Conservation (phyloP, 768 basidiomycete genomes). For the Boletus patriciae region DNA sequence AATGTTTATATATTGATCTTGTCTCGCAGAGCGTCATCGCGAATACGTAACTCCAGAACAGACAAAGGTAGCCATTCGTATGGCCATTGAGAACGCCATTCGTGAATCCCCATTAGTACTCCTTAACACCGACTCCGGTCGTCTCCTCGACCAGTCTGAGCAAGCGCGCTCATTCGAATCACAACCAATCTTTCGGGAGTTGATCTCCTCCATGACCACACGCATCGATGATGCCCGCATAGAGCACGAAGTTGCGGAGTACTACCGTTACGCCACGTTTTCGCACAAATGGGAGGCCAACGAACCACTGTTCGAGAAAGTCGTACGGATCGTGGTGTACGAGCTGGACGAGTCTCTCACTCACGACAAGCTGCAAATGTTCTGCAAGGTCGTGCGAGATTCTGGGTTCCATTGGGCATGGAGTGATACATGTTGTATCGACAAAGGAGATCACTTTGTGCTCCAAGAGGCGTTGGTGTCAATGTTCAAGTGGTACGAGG, state of each 20-base stretch:
- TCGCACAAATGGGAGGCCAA: too few relatives aligned
- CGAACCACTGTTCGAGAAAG: too few relatives aligned
- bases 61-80: not conserved
- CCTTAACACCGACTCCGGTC: constrained; percentile 2
- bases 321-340: too few relatives aligned
- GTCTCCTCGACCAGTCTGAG: not conserved
- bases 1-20: not conserved
- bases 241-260: too few relatives aligned
- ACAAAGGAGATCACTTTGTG: too few relatives aligned
- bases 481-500: too few relatives aligned
- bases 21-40: not conserved
- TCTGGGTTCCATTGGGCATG: not conserved
- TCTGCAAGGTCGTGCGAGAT: not conserved
- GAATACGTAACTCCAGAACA: not conserved
- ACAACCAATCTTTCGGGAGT: not conserved
- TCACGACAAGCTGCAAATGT: not conserved
- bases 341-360: not conserved
- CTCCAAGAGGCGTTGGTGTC: too few relatives aligned
- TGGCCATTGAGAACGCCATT: not conserved
- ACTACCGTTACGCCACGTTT: too few relatives aligned
- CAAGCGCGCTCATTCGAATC: constrained; percentile 5
- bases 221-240: too few relatives aligned
- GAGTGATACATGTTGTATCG: not conserved
- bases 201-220: too few relatives aligned
- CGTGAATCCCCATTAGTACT: constrained; percentile 5